Percentiles rank a stretch among this genome's conserved stretches.
Evolutionary conservation across 176 grass and related monocot genomes (phyloP).

Genomic region (barley (Hordeum vulgare)): MorexV3_pseudomolecules_assembly NC_058524.1:554919680-554920179

Average conservation of each 20-base stretch:
- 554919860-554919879: constrained; percentile 20
- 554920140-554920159: not conserved
- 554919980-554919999: not conserved
- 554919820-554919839: not conserved
- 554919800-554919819: not conserved
- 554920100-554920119: constrained; percentile 1
- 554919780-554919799: not conserved
- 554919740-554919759: not conserved
- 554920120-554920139: not conserved
- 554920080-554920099: not conserved
- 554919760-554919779: not conserved
- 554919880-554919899: not conserved
- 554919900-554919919: not conserved
- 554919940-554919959: not conserved
- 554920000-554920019: constrained; percentile 5
- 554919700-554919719: not conserved
- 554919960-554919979: not conserved
- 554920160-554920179: not conserved
- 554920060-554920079: not conserved
- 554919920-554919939: not conserved
- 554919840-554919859: constrained; percentile 1
- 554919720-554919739: not conserved
- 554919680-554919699: no score
- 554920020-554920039: not conserved
- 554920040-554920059: not conserved